Conservation (phyloP, 179 eudicot genomes). For the Patellifolia procumbens region DNA sequence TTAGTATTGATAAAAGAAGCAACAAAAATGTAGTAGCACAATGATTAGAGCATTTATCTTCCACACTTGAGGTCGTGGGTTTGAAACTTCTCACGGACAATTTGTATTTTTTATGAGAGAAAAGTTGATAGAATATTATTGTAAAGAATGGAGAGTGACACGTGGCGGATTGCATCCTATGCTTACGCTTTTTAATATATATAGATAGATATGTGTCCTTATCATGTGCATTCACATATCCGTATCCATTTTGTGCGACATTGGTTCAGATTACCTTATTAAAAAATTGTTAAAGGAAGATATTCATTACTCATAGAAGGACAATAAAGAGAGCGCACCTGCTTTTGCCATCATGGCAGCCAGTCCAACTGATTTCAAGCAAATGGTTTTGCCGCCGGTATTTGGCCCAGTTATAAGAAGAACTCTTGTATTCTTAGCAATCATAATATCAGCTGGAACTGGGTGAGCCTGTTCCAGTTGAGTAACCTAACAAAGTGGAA, state of each 20-base stretch:
- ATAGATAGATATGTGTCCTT: not conserved
- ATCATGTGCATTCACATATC: not conserved
- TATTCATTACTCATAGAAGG: not conserved
- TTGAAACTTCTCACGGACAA: too few species aligned
- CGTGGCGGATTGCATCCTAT: too few species aligned
- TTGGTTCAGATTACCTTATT: not conserved
- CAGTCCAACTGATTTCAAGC: conserved; percentile 88
- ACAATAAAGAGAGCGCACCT: conserved; percentile 41
- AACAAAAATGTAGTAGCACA: too few species aligned
- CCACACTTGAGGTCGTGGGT: too few species aligned
- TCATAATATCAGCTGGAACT: conserved; percentile 71
- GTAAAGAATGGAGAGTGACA: too few species aligned
- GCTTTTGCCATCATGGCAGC: conserved; percentile 99
- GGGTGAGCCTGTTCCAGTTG: conserved; percentile 67
- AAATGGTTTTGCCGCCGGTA: conserved; percentile 96
- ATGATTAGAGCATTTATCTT: too few species aligned
- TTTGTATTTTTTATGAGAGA: too few species aligned
- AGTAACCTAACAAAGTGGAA: conserved; percentile 54
- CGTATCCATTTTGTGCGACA: not conserved
- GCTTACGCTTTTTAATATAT: too few species aligned
- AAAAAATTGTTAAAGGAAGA: not conserved
- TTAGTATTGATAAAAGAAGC: too few species aligned
- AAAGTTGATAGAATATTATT: too few species aligned
- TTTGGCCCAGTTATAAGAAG: conserved; percentile 96
- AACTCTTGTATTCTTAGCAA: conserved; percentile 67